Base-by-base conservation (phyloP, 192 early-diverging fungal species). In the Umbelopsis ramanniana region DNA sequence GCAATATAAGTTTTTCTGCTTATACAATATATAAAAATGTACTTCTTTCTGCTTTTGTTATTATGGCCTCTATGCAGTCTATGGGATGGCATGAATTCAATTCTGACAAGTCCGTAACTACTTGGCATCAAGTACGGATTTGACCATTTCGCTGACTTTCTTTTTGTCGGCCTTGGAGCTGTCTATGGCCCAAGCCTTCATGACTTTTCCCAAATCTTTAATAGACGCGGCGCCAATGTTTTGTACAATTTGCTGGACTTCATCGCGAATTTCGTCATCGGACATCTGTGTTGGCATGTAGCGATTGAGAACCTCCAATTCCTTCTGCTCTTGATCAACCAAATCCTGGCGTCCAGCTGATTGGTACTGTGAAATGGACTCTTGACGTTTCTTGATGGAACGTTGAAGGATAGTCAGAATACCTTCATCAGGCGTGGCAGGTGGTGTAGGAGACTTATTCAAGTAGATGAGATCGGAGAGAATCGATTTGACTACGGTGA, bases 161-260 rank as follows among this genome's bases (percentile, higher is more conserved):
- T 93, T 93, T 83, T 87, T 93, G 45, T 92, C 87, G 6, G 93
- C 96, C 40, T 78, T 83, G 8, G 90, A 85, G 11, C 88, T 75
- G 72, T 90, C 91, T 47, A 95, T 74, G 8, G 83, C 83, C 40
- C 92, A 82, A 57, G 85, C 90, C 79, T 93, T 93, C 93, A 98
- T 96, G 23, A 98, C 89, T 46, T 87, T 85, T 24, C 96, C 95
- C 78, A 98, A 79, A 55, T 93, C 93, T 81, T 93, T 95, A 35
- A 84, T 70, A 6, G 87, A 80, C 3, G 38, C 72, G 22, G 88
- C 90, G 26, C 89, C 89, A 12, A 86, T 60, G 53, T 88, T 74
- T 46, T 76, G 74, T 40, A 91, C 86, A 14, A 88, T 79, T 23
- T 67, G 72, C 12, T 79, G 76, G 2, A 93, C 86, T 26, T 89